Conservation (phyloP, 116 monocot genomes). For the Posidonia oceanica region DNA sequence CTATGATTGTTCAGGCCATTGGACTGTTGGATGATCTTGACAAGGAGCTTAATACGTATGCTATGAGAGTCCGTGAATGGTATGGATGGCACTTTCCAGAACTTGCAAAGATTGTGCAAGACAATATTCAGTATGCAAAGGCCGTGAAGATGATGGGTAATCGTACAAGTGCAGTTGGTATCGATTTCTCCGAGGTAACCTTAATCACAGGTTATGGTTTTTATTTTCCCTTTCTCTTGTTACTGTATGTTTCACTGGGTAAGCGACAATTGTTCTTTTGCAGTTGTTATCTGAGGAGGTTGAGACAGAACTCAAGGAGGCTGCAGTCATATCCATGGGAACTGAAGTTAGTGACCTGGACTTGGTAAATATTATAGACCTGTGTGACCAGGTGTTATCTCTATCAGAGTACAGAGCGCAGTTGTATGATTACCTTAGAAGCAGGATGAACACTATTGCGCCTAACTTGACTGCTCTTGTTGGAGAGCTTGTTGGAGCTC, state of each 20-base stretch:
- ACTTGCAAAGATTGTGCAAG: constrained; percentile 76
- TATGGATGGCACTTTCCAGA: constrained; percentile 99
- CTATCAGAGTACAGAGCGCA: constrained; percentile 89
- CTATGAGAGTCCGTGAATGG: constrained; percentile 99
- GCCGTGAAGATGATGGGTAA: constrained; percentile 82
- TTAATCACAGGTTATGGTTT: background rate
- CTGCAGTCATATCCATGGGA: constrained; percentile 90
- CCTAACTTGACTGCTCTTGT: constrained; percentile 94
- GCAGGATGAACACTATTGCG: constrained; percentile 94
- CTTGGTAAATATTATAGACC: constrained; percentile 61
- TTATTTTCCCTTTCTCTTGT: background rate
- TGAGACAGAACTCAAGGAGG: constrained; percentile 78
- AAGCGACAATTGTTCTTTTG: background rate
- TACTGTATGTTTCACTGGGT: background rate
- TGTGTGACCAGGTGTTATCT: constrained; percentile 87
- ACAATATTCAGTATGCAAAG: constrained; percentile 92
- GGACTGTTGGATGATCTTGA: constrained; percentile 96
- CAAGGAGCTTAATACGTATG: constrained; percentile 93
- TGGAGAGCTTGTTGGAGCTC: constrained; percentile 96
- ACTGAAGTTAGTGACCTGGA: constrained; percentile 92
- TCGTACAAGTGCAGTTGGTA: constrained; percentile 55
- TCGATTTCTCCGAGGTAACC: constrained; percentile 89
- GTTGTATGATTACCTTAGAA: constrained; percentile 77
- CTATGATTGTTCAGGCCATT: constrained; percentile 96
- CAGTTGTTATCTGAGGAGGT: constrained; percentile 69